Conservation (phyloP, 2,329 filamentous ascomycete genomes). For the Colletotrichum falcatum region DNA sequence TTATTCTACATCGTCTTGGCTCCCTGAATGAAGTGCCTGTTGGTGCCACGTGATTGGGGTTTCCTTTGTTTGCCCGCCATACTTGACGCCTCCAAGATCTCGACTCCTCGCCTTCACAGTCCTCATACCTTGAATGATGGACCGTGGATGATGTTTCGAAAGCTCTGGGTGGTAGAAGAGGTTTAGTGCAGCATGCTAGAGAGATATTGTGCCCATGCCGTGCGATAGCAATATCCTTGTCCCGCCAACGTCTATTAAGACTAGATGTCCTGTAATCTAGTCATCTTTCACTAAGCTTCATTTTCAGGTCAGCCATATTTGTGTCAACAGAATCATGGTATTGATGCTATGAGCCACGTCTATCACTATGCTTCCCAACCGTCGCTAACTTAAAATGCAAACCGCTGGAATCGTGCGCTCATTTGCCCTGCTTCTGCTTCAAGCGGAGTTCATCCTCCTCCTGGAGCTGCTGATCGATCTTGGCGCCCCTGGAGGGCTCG, state of each 20-base stretch:
- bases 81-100: too few species aligned
- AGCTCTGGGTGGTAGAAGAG: too few species aligned
- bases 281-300: too few species aligned
- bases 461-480: constrained; percentile 76
- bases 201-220: too few species aligned
- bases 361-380: not conserved
- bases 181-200: too few species aligned
- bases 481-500: constrained; percentile 77
- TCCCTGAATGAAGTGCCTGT: not conserved
- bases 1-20: not conserved
- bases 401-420: constrained; percentile 47
- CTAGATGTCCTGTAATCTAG: too few species aligned
- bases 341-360: constrained; percentile 6
- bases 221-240: too few species aligned
- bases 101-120: too few species aligned
- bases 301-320: too few species aligned
- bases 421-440: constrained; percentile 66
- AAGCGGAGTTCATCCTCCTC: constrained; percentile 76
- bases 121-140: too few species aligned
- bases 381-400: constrained; percentile 20
- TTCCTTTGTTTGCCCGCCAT: not conserved
- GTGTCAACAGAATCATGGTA: not conserved
- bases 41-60: not conserved
- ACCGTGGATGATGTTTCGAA: too few species aligned
- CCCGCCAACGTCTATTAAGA: too few species aligned